Base-by-base conservation (phyloP, 2,329 filamentous ascomycete species). In the Moelleriella libera region DNA sequence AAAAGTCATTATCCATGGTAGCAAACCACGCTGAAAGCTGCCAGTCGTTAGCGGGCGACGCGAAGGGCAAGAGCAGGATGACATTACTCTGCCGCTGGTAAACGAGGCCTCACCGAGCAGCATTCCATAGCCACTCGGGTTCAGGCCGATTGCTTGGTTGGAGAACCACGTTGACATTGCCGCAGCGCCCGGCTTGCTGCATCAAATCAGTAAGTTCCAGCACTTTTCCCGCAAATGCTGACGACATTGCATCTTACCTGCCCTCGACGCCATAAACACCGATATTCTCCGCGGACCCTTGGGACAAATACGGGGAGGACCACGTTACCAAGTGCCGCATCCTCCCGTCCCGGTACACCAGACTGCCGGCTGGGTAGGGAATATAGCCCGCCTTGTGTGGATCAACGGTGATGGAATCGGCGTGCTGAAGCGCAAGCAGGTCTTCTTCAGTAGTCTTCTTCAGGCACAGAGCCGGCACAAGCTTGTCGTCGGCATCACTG, bases 301-400 rank as follows among this genome's bases (percentile, higher is more conserved):
- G 60, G 0, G 63, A 67, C 1, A 71, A 54, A 28, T 64, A 64
- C 0, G 68, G 68, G 1, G 60, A 61, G 0, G 66, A 66, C 68
- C 69, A 72, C 0, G 69, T 70, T 0, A 72, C 61, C 5, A 70
- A 48, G 48, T 61, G 63, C 31, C 64, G 57, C 64, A 71, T 69
- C 1, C 68, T 54, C 1, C 60, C 68, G 43, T 72, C 69, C 1
- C 63, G 59, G 45, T 72, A 72, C 5, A 61, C 63, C n/a, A 72
- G 49, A 1, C 63, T 63, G 4, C 69, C 68, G 0, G 68, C 67
- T 0, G 69, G 69, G 47, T 72, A 72, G 0, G 65, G 66, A 30
- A 71, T 67, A 41, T 72, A 71, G 0, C 68, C 69, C 2, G 66
- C 60, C 48, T 72, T 72, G 49, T 73, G 67, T 0, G 69, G 69